Conservation (phyloP, 306 rosid genomes). For the Hippophae gyantsensis region DNA sequence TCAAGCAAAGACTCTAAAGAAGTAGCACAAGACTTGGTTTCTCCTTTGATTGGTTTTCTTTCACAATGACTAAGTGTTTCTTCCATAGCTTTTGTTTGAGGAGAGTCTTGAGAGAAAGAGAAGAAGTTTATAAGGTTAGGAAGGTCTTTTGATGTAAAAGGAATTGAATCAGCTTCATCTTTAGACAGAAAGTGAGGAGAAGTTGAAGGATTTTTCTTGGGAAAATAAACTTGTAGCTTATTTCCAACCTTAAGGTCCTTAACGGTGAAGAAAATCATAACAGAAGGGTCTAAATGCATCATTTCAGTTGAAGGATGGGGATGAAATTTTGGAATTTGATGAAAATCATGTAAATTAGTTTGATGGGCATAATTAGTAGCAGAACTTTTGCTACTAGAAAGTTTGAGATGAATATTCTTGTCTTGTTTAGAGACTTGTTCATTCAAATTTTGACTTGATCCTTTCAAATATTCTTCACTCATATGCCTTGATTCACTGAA, state of each 20-base stretch:
- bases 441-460: too few relatives aligned
- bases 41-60: conserved; percentile 48
- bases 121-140: conserved; percentile 39
- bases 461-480: neutral
- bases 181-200: conserved; percentile 44
- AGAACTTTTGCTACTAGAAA: neutral
- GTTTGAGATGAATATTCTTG: neutral
- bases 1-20: conserved; percentile 67
- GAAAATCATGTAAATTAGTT: too few relatives aligned
- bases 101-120: conserved; percentile 40
- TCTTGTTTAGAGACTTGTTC: neutral
- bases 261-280: conserved; percentile 57
- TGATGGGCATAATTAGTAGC: neutral
- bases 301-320: conserved; percentile 18
- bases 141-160: conserved; percentile 48
- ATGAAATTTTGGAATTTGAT: conserved; percentile 1
- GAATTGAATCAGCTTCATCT: conserved; percentile 40
- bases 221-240: conserved; percentile 51
- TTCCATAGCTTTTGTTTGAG: conserved; percentile 64
- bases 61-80: conserved; percentile 55
- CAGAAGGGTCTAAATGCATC: conserved; percentile 35
- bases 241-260: conserved; percentile 43
- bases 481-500: conserved; percentile 24
- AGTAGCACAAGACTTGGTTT: conserved; percentile 60
- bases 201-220: conserved; percentile 49